Conservation (phyloP, 1,139 yeast genomes). For the Zygoascus meyerae region DNA sequence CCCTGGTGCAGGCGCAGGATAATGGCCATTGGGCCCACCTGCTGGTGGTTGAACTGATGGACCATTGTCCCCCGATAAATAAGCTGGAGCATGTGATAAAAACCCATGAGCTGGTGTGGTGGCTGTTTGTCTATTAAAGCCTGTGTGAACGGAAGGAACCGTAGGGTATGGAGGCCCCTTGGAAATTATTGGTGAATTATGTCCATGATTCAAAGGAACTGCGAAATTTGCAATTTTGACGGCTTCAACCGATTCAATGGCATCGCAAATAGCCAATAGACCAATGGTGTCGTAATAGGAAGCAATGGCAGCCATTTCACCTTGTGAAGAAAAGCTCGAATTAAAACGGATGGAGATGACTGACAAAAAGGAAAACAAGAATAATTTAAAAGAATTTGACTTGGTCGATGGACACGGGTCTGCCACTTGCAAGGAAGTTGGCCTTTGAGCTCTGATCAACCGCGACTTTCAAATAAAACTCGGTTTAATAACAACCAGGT, state of each 20-base stretch:
- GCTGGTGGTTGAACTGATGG: slow-evolving; percentile 11
- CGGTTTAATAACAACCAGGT: too few species aligned
- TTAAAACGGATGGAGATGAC: too few species aligned
- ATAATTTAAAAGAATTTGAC: too few species aligned
- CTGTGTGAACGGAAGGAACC: slow-evolving; percentile 4
- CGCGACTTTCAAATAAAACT: too few species aligned
- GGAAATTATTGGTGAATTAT: background rate
- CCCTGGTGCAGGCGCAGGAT: slow-evolving; percentile 14
- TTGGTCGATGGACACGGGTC: too few species aligned
- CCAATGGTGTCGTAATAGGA: slow-evolving; percentile 39
- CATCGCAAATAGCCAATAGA: slow-evolving; percentile 37
- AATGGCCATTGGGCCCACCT: slow-evolving; percentile 12
- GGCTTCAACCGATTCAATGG: slow-evolving; percentile 37
- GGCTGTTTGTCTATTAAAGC: slow-evolving; percentile 6
- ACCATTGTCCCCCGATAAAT: slow-evolving; percentile 13
- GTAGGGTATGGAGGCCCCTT: slow-evolving; percentile 9
- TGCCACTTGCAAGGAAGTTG: too few species aligned
- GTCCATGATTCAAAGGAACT: background rate
- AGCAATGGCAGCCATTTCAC: slow-evolving; percentile 14
- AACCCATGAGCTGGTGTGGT: slow-evolving; percentile 9
- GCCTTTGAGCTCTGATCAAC: too few species aligned
- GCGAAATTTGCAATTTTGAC: slow-evolving; percentile 22
- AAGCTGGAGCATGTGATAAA: slow-evolving; percentile 20
- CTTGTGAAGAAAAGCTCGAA: too few species aligned
- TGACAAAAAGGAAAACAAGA: too few species aligned